Conservation (phyloP, 2,329 filamentous ascomycete species). For the Diaporthe destruens region DNA sequence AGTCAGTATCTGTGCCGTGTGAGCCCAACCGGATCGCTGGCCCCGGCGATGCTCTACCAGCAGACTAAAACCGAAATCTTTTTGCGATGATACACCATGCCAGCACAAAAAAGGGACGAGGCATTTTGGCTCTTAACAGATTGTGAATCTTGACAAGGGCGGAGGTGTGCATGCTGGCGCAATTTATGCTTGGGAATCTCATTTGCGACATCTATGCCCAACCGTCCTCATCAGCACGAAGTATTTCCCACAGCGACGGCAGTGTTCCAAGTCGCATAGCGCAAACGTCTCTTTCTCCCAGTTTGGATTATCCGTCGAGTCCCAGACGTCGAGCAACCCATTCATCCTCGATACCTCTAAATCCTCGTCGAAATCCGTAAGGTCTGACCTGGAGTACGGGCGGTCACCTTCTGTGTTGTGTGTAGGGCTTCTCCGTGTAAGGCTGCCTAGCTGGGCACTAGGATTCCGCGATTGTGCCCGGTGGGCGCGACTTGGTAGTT, state of each 20-base stretch:
- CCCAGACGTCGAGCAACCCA: conserved; percentile 17
- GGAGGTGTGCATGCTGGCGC: too few species aligned
- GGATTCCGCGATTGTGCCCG: not conserved
- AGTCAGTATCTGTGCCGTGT: not conserved
- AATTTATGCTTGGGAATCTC: not conserved
- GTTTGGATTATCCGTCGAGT: conserved; percentile 10
- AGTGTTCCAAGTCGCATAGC: conserved; percentile 16
- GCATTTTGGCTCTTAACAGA: too few species aligned
- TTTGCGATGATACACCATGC: not conserved
- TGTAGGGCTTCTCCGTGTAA: not conserved
- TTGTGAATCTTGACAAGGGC: too few species aligned
- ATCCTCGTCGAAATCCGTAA: not conserved
- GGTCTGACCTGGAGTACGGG: not conserved
- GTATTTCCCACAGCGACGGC: conserved; percentile 1
- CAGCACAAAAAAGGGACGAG: too few species aligned
- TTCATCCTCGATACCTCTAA: not conserved
- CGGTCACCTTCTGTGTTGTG: not conserved
- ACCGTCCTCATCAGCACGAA: conserved; percentile 13
- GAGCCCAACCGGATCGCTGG: too few species aligned
- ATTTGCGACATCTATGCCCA: not conserved
- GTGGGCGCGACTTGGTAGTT: too few species aligned
- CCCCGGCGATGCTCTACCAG: too few species aligned
- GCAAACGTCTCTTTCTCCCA: conserved; percentile 33
- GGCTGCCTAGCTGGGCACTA: not conserved
- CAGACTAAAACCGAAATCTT: not conserved